Percentiles rank a stretch among this genome's conserved stretches.
phyloP scores from a whole-genome alignment of 331 rosid genomes.

The Malus hybrid region DNA sequence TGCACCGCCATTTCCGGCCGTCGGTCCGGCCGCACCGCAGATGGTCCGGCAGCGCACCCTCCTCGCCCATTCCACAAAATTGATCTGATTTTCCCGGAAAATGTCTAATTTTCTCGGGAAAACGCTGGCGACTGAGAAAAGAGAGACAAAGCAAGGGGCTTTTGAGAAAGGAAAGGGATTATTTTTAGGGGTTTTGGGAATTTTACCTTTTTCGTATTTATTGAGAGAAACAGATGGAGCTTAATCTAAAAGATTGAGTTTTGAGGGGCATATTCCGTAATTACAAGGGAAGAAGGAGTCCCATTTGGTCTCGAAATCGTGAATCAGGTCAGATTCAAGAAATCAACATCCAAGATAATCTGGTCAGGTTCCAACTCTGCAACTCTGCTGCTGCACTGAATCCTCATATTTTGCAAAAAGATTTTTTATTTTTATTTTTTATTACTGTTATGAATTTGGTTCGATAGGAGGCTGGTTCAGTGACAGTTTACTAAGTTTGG shows the following conservation, averaged over 20 bases:
- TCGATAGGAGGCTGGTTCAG: neutral
- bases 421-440: neutral
- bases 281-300: constrained; percentile 23
- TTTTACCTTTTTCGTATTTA: constrained; percentile 9
- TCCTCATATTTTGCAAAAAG: too few species aligned
- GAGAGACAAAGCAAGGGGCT: neutral
- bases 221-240: constrained; percentile 9
- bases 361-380: neutral
- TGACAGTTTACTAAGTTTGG: neutral
- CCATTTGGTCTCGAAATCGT: constrained; percentile 30
- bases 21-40: constrained; percentile 87
- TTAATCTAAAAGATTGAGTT: neutral
- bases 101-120: neutral
- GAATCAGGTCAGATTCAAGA: constrained; percentile 2
- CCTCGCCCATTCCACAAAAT: constrained; percentile 23
- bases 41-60: constrained; percentile 56
- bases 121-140: neutral
- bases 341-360: neutral
- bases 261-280: constrained; percentile 38
- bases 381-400: neutral
- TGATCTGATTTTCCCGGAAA: constrained; percentile 10
- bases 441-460: neutral
- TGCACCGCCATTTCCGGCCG: constrained; percentile 97
- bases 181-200: constrained; percentile 12
- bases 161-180: neutral